These are phyloP conservation scores for Aspergillus quadricinctus DNA, from an alignment of 2,329 filamentous ascomycete genomes.

Conservation along the genomic window DNA sequence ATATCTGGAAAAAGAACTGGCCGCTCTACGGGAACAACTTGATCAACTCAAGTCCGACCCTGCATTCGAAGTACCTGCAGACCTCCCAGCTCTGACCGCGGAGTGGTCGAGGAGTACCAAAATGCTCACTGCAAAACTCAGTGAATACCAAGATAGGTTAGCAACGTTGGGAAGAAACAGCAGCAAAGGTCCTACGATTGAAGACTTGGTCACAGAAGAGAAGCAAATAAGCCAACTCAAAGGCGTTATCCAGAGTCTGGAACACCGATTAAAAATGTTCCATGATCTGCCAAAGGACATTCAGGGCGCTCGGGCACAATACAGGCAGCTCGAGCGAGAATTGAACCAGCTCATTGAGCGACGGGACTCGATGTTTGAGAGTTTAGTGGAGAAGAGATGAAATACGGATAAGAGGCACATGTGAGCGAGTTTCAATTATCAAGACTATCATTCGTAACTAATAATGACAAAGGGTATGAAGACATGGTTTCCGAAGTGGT, in stretches of 20 bases:
- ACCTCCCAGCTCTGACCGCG: slow-evolving; percentile 65
- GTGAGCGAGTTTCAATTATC: neutral
- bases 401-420: neutral
- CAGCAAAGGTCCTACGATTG: slow-evolving; percentile 29
- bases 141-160: slow-evolving; percentile 60
- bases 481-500: slow-evolving; percentile 14
- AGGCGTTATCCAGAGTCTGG: slow-evolving; percentile 60
- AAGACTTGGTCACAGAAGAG: slow-evolving; percentile 57
- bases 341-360: slow-evolving; percentile 57
- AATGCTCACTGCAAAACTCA: slow-evolving; percentile 60
- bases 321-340: slow-evolving; percentile 63
- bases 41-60: slow-evolving; percentile 28
- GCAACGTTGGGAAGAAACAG: slow-evolving; percentile 36
- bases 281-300: slow-evolving; percentile 68
- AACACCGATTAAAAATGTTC: slow-evolving; percentile 63
- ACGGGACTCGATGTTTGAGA: slow-evolving; percentile 72
- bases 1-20: slow-evolving; percentile 52
- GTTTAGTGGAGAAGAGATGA: slow-evolving; percentile 51
- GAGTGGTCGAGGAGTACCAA: slow-evolving; percentile 70
- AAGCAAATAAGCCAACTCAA: slow-evolving; percentile 55
- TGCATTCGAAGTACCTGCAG: slow-evolving; percentile 51
- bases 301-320: slow-evolving; percentile 63
- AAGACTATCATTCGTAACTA: slow-evolving; percentile 7
- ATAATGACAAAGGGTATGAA: slow-evolving; percentile 3
- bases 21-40: slow-evolving; percentile 26